These are phyloP conservation scores for Epichloe brachyelytri DNA, from an alignment of 2,329 filamentous ascomycete genomes.

Conservation along the genomic window DNA sequence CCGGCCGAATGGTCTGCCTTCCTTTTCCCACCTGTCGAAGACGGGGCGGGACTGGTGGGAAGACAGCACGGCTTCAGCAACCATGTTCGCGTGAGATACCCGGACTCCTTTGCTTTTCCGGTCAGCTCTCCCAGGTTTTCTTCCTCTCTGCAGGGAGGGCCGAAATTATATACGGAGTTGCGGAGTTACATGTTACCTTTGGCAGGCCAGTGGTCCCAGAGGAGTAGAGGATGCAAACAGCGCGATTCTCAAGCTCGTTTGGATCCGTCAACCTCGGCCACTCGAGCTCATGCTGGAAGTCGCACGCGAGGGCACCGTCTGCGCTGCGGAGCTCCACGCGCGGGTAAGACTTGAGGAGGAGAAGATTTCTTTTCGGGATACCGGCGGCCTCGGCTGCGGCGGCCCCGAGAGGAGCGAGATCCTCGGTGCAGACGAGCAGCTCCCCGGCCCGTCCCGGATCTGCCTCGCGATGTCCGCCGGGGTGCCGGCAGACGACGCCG, in stretches of 20 bases:
- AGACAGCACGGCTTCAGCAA: constrained; percentile 22
- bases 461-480: constrained; percentile 36
- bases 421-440: constrained; percentile 32
- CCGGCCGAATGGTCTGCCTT: constrained; percentile 15
- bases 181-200: constrained; percentile 16
- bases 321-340: constrained; percentile 14
- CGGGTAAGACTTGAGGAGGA: constrained; percentile 33
- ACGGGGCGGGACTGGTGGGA: constrained; percentile 17
- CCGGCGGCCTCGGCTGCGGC: constrained; percentile 35
- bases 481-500: constrained; percentile 37
- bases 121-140: background rate
- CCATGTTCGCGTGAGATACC: constrained; percentile 32
- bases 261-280: constrained; percentile 43
- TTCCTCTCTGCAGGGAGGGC: no score
- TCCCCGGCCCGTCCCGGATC: constrained; percentile 24
- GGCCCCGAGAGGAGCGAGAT: constrained; percentile 31
- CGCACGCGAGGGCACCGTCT: constrained; percentile 13
- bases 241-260: constrained; percentile 26
- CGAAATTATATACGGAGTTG: background rate
- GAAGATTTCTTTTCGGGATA: constrained; percentile 30
- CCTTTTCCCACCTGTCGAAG: constrained; percentile 14
- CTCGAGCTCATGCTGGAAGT: constrained; percentile 24
- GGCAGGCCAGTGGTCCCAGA: constrained; percentile 36
- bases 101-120: constrained; percentile 19
- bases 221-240: constrained; percentile 32